Evolutionary conservation across 2,329 filamentous ascomycete species (phyloP), one percentile per base, ranked within the genome.

Genomic region (Pseudogymnoascus sp.): DNA sequence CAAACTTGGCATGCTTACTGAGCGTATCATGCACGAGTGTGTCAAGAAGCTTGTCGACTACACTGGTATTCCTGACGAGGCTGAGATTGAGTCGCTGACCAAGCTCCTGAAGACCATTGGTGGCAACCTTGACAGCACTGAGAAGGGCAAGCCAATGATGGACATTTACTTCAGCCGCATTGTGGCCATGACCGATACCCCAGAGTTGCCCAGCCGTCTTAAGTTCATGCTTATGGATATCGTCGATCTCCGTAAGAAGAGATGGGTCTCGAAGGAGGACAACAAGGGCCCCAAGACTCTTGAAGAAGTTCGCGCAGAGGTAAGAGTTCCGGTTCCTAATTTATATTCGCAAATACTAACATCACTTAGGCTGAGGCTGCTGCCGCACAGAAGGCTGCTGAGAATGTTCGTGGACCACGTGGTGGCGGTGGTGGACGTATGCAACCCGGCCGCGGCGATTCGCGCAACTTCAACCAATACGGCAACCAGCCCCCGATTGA

Each of bases 11-110:
- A 99, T 99, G 94, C 83, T 99, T 75, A 99, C 94, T 64, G 90
- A 97, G 75, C 90, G 93, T 74, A 99, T 99, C 77, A 99, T 99
- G 94, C 93, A 99, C 79, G 91, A 97, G 76, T 99, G 94, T 82
- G 91, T 99, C 28, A 88, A 91, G 78, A 96, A 96, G 77, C 84
- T 99, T 65, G 90, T 99, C 67, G 93, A 99, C 77, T 97, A 95
- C 75, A 88, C 93, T 71, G 91, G 90, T 64, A 79, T 91, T 64
- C 94, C 94, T 47, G 94, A 99, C 69, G 94, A 99, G 77, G 90
- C 93, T 60, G 92, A 97, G 74, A 88, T 99, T 63, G 94, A 99
- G 81, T 96, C 91, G 68, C 85, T 99, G 75, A 91, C 88, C 70
- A 97, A 95, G 78, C 82, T 99, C 65, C 83, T 99, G 64, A 86